Evolutionary conservation across 2,329 filamentous ascomycete genomes (phyloP), one percentile per base, ranked within the genome.

Genomic region (Allantophomopsis lycopodina): DNA sequence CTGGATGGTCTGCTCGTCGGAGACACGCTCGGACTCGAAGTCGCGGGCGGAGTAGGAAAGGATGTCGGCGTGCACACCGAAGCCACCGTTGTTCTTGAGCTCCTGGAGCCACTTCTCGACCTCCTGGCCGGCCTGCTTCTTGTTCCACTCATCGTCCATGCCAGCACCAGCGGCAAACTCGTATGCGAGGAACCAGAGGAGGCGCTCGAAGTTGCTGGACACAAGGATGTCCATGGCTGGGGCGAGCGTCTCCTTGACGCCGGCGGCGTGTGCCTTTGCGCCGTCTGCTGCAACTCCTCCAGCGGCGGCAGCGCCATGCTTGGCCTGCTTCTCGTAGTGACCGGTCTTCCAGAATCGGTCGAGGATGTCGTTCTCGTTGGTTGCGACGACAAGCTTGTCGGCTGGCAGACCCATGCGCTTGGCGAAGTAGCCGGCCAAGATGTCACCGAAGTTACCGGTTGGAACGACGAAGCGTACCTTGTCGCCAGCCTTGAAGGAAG

Each of bases 191-290:
- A 85, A 95, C 89, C 89, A 96, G 10, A 98, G 70, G 5, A 98
- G 69, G 23, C 91, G 77, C 68, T 98, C 91, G 57, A 98, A 96
- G 66, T 98, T 98, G 58, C 83, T 91, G 17, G 83, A 89, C 11
- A 96, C 88, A 3, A 96, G 69, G 48, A 96, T 96, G 59, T 98
- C 91, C 91, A 98, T 96, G 35, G 91, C 91, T 0, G 91, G 91
- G 50, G 82, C 87, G 38, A 93, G 72, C 0, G 91, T 98, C 64
- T 94, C 88, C 63, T 86, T 88, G 45, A 89, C 86, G 31, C 83
- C 85, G 35, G 76, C 74, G 35, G 65, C 61, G 44, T 86, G 77
- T 7, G 73, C 71, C 50, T 76, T 72, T 14, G 60, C 71, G 18
- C 73, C 74, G 50, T 78, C 73, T 39, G 64, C 65, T 3, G 59